These are phyloP conservation scores for Brassica juncea DNA, from an alignment of 345 rosid species.

Conservation along the genomic window DNA sequence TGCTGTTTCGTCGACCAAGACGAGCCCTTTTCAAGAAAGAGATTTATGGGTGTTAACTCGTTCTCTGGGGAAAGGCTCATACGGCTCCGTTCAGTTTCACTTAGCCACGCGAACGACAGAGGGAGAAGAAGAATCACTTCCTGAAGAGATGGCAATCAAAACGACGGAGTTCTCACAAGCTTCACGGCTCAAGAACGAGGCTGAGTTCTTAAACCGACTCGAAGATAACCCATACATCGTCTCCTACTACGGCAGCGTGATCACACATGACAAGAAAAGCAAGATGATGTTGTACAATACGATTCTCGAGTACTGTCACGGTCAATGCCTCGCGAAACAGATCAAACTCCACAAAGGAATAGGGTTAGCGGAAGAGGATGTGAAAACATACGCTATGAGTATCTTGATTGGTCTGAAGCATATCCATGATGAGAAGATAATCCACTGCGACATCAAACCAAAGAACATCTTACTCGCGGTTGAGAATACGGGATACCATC, in stretches of 20 bases:
- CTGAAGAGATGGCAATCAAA: slow-evolving; percentile 20
- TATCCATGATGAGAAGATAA: slow-evolving; percentile 18
- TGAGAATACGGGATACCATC: not conserved
- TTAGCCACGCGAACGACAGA: not conserved
- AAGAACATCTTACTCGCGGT: slow-evolving; percentile 16
- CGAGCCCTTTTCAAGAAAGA: not conserved
- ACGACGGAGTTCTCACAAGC: not conserved
- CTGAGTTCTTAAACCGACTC: not conserved
- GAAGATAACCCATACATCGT: not conserved
- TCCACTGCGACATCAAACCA: slow-evolving; percentile 32
- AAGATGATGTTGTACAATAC: slow-evolving; percentile 6
- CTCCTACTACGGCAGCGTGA: slow-evolving; percentile 18
- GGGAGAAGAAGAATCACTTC: slow-evolving; percentile 7
- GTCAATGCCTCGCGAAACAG: not conserved
- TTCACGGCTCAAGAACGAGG: slow-evolving; percentile 11
- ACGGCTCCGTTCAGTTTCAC: slow-evolving; percentile 19
- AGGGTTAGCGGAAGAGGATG: not conserved
- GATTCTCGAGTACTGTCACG: slow-evolving; percentile 12
- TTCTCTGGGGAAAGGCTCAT: slow-evolving; percentile 5
- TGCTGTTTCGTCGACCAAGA: slow-evolving; percentile 4
- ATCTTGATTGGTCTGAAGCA: slow-evolving; percentile 21
- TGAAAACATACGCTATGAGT: not conserved
- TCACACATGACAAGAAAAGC: not conserved
- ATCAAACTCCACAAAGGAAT: not conserved
- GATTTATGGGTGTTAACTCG: slow-evolving; percentile 1